A percentile compares a stretch with the other conserved stretches of the same genome.
Conservation (phyloP, 257 asterid species). For the Salvia miltiorrhiza region DNA sequence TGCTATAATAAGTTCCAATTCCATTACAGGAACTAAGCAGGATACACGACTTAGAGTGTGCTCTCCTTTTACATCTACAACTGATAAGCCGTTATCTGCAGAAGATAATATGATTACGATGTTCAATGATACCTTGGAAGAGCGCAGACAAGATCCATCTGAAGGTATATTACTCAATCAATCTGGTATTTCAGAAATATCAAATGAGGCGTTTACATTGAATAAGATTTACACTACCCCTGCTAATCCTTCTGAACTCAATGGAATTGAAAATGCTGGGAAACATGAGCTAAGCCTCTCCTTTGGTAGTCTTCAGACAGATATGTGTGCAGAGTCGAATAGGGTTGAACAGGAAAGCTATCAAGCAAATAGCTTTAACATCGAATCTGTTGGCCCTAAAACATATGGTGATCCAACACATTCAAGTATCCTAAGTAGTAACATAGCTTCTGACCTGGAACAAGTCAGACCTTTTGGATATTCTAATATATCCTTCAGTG, state of each 20-base stretch:
- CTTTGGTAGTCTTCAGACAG: conserved; percentile 38
- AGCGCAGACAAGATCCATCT: conserved; percentile 34
- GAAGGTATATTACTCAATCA: conserved; percentile 29
- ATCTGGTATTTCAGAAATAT: conserved; percentile 32
- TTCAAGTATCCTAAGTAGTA: conserved; percentile 20
- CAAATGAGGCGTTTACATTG: conserved; percentile 29
- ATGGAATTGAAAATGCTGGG: conserved; percentile 29
- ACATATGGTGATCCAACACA: conserved; percentile 31
- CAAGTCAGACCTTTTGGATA: conserved; percentile 42
- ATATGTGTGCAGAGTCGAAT: conserved; percentile 31
- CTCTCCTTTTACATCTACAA: conserved; percentile 38
- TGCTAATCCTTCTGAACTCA: conserved; percentile 31
- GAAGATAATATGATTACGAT: conserved; percentile 33
- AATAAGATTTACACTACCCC: conserved; percentile 33
- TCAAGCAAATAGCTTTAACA: conserved; percentile 31
- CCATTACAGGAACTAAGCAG: conserved; percentile 28
- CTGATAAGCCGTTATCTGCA: conserved; percentile 26
- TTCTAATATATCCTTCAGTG: conserved; percentile 38
- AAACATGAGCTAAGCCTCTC: conserved; percentile 58
- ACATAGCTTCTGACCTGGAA: conserved; percentile 31
- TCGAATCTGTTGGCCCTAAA: conserved; percentile 35
- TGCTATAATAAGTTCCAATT: conserved; percentile 27
- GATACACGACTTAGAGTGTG: conserved; percentile 36
- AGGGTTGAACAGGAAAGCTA: conserved; percentile 35
- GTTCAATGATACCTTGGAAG: conserved; percentile 34